A percentile compares a stretch with the other conserved stretches of the same genome.
phyloP scores from a whole-genome alignment of 1,284 basidiomycete genomes.

The Nidula niveotomentosa region DNA sequence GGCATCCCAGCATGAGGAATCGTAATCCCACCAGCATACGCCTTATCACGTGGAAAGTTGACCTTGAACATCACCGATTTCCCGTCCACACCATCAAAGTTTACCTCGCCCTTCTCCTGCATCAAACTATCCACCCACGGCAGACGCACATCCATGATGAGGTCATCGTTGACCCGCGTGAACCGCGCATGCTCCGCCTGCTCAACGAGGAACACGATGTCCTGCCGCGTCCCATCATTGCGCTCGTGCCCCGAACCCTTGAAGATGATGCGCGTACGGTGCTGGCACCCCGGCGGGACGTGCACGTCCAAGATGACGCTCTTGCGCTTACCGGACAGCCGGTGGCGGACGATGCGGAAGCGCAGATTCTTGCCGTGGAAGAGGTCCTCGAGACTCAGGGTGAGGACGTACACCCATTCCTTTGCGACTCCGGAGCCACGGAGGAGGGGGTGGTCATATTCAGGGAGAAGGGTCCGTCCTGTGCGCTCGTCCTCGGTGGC shows the following conservation, averaged over 20 bases:
- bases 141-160: constrained; percentile 20
- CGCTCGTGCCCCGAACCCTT: constrained; percentile 21
- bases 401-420: constrained; percentile 20
- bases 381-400: constrained; percentile 23
- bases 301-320: constrained; percentile 17
- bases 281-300: constrained; percentile 19
- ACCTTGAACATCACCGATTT: constrained; percentile 16
- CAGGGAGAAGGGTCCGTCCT: constrained; percentile 15
- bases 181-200: constrained; percentile 19
- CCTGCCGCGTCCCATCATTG: constrained; percentile 21
- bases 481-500: constrained; percentile 8
- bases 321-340: constrained; percentile 16
- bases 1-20: constrained; percentile 20
- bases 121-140: constrained; percentile 22
- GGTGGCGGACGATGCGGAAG: constrained; percentile 20
- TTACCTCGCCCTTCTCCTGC: constrained; percentile 15
- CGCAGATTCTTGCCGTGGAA: constrained; percentile 18
- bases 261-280: constrained; percentile 20
- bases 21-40: constrained; percentile 13
- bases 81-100: constrained; percentile 19
- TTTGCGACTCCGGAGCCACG: constrained; percentile 15
- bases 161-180: constrained; percentile 18
- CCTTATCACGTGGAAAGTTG: constrained; percentile 13
- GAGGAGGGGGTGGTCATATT: constrained; percentile 11
- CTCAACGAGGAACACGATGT: constrained; percentile 20